phyloP scores from a whole-genome alignment of 805 yeast species.

The Schizosaccharomyces japonicus region DNA sequence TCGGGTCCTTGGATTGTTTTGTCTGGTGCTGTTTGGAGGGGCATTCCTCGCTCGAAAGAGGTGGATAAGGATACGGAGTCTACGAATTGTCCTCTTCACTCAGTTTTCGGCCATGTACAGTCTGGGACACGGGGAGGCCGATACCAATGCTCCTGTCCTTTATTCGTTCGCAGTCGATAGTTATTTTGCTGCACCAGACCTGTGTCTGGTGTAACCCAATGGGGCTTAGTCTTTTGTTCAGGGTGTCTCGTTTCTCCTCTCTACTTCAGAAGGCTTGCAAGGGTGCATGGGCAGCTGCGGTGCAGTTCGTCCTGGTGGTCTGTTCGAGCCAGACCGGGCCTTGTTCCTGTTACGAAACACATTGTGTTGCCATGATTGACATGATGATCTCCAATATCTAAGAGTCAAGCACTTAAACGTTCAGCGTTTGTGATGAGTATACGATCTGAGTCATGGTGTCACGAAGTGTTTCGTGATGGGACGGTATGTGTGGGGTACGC shows the following conservation, averaged over 20 bases:
- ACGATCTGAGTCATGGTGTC: too few relatives aligned
- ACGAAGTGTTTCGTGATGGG: too few relatives aligned
- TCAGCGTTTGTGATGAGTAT: neutral
- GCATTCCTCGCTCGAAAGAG: neutral
- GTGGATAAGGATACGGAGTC: neutral
- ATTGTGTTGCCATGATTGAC: neutral
- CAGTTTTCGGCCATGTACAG: too few relatives aligned
- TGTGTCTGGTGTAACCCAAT: neutral
- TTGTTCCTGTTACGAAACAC: neutral
- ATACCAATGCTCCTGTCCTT: neutral
- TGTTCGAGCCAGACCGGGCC: constrained; percentile 2
- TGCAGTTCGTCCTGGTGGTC: neutral
- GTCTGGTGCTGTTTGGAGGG: neutral
- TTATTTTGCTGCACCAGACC: neutral
- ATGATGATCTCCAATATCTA: neutral
- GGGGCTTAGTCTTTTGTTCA: constrained; percentile 4
- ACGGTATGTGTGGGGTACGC: too few relatives aligned
- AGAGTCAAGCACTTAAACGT: constrained; percentile 3
- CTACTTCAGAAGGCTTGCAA: neutral
- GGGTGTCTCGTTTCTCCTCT: neutral
- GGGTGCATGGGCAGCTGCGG: too few relatives aligned
- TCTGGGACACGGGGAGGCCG: neutral
- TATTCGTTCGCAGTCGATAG: constrained; percentile 1
- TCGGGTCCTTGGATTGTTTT: neutral
- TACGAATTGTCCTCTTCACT: neutral